These are phyloP conservation scores for Citrus reticulata DNA, from an alignment of 345 rosid species.

Conservation along the genomic window DNA sequence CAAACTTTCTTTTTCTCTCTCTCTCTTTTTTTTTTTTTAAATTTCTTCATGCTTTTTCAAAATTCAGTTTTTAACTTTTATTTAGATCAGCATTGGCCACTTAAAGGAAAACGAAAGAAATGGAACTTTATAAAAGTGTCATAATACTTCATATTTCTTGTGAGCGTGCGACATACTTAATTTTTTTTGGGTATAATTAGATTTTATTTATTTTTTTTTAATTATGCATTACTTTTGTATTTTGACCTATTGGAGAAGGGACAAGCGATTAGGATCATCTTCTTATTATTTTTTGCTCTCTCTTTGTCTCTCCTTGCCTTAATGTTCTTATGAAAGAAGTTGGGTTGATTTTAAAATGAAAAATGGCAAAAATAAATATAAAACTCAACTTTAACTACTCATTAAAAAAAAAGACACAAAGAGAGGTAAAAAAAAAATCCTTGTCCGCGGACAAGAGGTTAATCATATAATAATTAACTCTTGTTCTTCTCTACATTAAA, in stretches of 20 bases:
- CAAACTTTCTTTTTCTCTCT: background rate
- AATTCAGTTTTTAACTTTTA: background rate
- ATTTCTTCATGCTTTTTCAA: background rate
- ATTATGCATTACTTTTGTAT: background rate
- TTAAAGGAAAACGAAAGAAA: background rate
- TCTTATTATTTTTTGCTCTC: too few species aligned
- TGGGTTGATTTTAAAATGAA: too few species aligned
- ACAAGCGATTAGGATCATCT: too few species aligned
- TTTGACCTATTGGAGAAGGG: background rate
- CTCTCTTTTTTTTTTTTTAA: background rate
- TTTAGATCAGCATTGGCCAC: background rate
- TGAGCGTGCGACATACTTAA: background rate
- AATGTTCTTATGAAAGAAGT: too few species aligned
- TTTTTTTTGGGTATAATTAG: background rate
- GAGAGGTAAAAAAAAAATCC: too few species aligned
- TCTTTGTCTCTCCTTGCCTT: too few species aligned
- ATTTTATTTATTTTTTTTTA: background rate
- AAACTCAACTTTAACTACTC: too few species aligned
- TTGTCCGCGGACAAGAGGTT: background rate
- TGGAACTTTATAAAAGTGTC: background rate
- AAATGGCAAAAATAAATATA: too few species aligned
- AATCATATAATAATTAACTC: background rate
- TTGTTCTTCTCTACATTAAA: background rate
- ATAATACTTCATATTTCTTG: background rate
- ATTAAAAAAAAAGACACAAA: too few species aligned